Evolutionary conservation across 2,329 filamentous ascomycete species (phyloP).

Genomic region (Rutstroemia sp.): DNA sequence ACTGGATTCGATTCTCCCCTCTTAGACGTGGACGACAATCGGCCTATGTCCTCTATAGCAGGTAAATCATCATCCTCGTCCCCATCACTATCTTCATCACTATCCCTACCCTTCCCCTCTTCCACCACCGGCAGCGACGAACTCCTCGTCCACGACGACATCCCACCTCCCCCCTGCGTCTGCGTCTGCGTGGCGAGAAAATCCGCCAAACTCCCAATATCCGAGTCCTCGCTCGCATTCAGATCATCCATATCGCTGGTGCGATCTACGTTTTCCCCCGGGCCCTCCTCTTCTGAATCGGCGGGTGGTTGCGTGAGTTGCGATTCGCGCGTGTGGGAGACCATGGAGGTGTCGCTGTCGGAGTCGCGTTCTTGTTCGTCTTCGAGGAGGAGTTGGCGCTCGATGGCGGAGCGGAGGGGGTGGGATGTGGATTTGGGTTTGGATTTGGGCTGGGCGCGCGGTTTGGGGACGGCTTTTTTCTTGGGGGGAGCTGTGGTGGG

Average conservation of each 20-base stretch:
- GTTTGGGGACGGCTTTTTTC: not conserved
- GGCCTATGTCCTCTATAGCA: conserved; percentile 5
- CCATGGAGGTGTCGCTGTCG: conserved; percentile 1
- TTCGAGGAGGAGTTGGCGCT: not conserved
- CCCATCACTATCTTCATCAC: conserved; percentile 33
- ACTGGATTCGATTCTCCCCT: not conserved
- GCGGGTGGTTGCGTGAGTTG: conserved; percentile 5
- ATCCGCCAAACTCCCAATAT: conserved; percentile 4
- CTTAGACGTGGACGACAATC: not conserved
- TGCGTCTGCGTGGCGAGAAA: conserved; percentile 4
- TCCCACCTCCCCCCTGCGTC: not conserved
- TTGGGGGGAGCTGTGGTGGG: not conserved
- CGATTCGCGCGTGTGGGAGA: conserved; percentile 3
- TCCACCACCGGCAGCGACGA: not conserved
- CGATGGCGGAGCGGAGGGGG: not conserved
- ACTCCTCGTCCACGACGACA: not conserved
- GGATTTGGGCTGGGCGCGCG: too few species aligned
- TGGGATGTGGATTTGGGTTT: too few species aligned
- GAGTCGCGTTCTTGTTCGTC: not conserved
- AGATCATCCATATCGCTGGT: conserved; percentile 9
- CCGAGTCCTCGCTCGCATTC: conserved; percentile 3
- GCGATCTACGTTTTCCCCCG: conserved; percentile 5
- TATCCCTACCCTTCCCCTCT: not conserved
- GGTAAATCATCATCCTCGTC: conserved; percentile 26
- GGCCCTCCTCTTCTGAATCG: conserved; percentile 8